Conservation (phyloP, 768 basidiomycete species). For the Amanita jacksonii region DNA sequence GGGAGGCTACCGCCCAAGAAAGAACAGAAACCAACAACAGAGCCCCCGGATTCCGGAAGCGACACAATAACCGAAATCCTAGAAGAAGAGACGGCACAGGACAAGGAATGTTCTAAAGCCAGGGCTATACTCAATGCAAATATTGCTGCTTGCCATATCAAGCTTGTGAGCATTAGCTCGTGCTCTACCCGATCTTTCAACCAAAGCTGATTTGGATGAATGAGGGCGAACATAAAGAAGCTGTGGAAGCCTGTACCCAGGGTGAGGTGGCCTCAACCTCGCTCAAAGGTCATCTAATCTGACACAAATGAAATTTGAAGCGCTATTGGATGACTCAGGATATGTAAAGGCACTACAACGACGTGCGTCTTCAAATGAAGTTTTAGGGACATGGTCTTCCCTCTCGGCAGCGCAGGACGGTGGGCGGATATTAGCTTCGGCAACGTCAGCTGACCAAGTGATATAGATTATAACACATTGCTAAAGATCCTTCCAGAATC, state of each 20-base stretch:
- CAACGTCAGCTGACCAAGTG: background rate
- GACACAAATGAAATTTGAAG: constrained; percentile 27
- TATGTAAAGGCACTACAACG: constrained; percentile 87
- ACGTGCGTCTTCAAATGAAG: constrained; percentile 80
- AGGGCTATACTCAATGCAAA: constrained; percentile 80
- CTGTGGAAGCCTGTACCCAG: constrained; percentile 72
- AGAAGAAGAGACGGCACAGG: constrained; percentile 16
- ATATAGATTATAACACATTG: constrained; percentile 70
- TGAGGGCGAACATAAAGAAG: constrained; percentile 72
- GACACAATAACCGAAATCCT: background rate
- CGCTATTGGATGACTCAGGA: constrained; percentile 74
- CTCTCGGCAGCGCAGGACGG: constrained; percentile 81
- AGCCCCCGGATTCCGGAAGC: background rate
- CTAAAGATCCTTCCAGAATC: constrained; percentile 49
- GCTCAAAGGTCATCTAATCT: background rate
- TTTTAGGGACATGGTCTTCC: constrained; percentile 74
- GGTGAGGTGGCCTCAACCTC: constrained; percentile 28
- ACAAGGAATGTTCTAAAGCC: constrained; percentile 41
- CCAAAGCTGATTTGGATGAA: constrained; percentile 4
- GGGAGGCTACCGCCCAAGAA: constrained; percentile 47
- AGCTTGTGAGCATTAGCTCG: constrained; percentile 43
- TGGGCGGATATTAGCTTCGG: constrained; percentile 17
- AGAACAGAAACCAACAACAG: constrained; percentile 14
- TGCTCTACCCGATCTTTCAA: constrained; percentile 2
- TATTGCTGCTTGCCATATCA: constrained; percentile 76